Evolutionary conservation across 306 rosid species (phyloP).

Genomic region (Prunus armeniaca): DNA sequence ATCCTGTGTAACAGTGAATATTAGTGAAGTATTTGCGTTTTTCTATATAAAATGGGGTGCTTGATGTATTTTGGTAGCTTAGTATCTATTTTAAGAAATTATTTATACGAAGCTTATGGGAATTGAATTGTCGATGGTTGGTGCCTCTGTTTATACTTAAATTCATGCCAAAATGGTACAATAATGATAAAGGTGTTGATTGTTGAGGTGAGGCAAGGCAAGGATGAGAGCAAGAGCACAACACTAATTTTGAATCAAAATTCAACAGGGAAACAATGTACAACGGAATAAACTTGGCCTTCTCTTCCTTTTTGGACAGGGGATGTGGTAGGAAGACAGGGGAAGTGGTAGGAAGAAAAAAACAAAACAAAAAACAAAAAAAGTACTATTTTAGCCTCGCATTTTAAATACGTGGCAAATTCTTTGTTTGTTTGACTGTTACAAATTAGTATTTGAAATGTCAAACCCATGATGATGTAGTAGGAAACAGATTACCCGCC

Average conservation of each 20-base stretch:
- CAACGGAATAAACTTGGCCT: background rate
- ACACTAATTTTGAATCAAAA: background rate
- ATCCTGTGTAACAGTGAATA: constrained; percentile 49
- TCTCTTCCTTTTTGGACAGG: no score
- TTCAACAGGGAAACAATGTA: background rate
- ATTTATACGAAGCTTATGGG: constrained; percentile 21
- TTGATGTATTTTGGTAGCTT: constrained; percentile 48
- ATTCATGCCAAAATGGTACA: background rate
- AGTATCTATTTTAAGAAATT: constrained; percentile 24
- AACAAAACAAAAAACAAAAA: background rate
- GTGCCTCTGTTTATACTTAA: background rate
- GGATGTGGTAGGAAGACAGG: no score
- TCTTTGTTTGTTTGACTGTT: background rate
- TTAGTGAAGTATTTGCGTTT: constrained; percentile 38
- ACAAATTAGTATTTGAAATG: background rate
- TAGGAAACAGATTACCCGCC: background rate
- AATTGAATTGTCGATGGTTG: background rate
- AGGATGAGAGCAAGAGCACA: background rate
- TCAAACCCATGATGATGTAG: background rate
- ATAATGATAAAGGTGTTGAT: no score
- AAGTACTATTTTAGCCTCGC: background rate
- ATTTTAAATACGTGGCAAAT: background rate
- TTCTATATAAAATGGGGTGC: constrained; percentile 38
- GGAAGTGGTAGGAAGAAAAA: no score
- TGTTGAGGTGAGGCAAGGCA: no score